Conservation (phyloP, 805 yeast genomes). For the Ogataea pignaliae region DNA sequence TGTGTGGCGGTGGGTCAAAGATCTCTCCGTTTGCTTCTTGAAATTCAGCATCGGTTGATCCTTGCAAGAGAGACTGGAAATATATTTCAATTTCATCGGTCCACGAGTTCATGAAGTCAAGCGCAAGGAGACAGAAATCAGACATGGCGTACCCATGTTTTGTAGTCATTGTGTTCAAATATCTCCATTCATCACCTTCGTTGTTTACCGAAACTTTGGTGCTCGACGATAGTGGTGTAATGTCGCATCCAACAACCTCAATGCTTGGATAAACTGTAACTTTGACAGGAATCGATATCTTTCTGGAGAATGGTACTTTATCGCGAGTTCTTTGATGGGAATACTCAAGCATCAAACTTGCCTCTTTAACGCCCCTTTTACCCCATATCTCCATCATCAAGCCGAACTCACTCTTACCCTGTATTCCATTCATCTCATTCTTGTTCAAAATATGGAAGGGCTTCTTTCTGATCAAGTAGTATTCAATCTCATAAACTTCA, state of each 20-base stretch:
- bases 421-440: slow-evolving; percentile 36
- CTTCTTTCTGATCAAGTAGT: slow-evolving; percentile 52
- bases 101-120: slow-evolving; percentile 86
- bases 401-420: slow-evolving; percentile 34
- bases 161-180: slow-evolving; percentile 27
- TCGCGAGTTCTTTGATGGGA: slow-evolving; percentile 34
- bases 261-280: slow-evolving; percentile 69
- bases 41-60: slow-evolving; percentile 19
- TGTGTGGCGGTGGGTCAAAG: slow-evolving; percentile 10
- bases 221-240: slow-evolving; percentile 49
- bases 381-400: slow-evolving; percentile 62
- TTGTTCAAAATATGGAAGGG: slow-evolving; percentile 54
- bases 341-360: slow-evolving; percentile 63
- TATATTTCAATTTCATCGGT: slow-evolving; percentile 42
- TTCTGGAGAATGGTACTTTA: slow-evolving; percentile 39
- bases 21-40: slow-evolving; percentile 20
- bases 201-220: slow-evolving; percentile 24
- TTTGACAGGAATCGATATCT: slow-evolving; percentile 61
- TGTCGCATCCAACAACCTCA: slow-evolving; percentile 71
- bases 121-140: slow-evolving; percentile 57
- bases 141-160: slow-evolving; percentile 32
- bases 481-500: slow-evolving; percentile 74
- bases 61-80: slow-evolving; percentile 20
- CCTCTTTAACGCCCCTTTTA: slow-evolving; percentile 66
- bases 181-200: slow-evolving; percentile 27